Evolutionary conservation across 192 early-diverging fungal genomes (phyloP).

Genomic region (Diversispora epigaea): DNA sequence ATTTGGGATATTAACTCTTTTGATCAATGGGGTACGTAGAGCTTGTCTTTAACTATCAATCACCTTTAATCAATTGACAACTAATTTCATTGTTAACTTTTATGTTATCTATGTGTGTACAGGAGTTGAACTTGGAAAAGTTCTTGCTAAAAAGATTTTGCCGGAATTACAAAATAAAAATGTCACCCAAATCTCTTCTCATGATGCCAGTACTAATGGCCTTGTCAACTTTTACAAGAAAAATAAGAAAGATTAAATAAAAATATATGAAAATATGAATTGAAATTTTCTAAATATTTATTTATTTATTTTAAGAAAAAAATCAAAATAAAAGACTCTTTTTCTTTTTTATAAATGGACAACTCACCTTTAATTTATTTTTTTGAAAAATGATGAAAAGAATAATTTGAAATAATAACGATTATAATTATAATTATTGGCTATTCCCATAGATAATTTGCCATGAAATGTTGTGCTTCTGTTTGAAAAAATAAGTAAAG

Average conservation of each 20-base stretch:
- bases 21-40: constrained; percentile 76
- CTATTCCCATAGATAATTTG: too few relatives aligned
- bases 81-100: background rate
- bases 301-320: too few relatives aligned
- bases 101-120: background rate
- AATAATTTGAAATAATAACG: too few relatives aligned
- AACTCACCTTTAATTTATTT: too few relatives aligned
- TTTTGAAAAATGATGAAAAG: too few relatives aligned
- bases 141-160: constrained; percentile 94
- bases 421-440: too few relatives aligned
- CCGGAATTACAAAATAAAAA: constrained; percentile 73
- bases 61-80: background rate
- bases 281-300: too few relatives aligned
- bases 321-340: too few relatives aligned
- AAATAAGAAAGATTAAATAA: constrained; percentile 44
- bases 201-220: constrained; percentile 95
- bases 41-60: constrained; percentile 25
- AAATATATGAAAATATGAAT: background rate
- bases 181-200: constrained; percentile 55
- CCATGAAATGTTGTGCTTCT: too few relatives aligned
- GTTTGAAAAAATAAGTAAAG: too few relatives aligned
- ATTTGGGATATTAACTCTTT: constrained; percentile 98
- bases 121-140: constrained; percentile 95
- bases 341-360: too few relatives aligned
- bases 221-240: constrained; percentile 91